Conservation (phyloP, 2,329 filamentous ascomycete species). For the Coniochaeta prunicola region DNA sequence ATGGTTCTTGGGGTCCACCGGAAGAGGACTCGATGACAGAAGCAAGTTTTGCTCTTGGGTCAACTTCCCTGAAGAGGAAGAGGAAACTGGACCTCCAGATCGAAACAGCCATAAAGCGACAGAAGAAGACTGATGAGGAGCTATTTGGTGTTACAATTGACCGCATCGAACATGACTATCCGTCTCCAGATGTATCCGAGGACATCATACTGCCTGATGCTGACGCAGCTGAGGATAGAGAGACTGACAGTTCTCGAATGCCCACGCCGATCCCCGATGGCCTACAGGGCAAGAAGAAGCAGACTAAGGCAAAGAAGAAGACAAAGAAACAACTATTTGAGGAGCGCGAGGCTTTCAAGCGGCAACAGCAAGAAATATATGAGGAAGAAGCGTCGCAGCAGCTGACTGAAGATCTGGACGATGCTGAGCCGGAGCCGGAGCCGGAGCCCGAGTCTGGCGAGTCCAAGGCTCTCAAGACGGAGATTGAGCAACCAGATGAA, state of each 20-base stretch:
- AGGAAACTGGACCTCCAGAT: constrained; percentile 67
- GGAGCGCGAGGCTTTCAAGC: constrained; percentile 55
- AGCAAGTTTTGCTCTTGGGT: constrained; percentile 60
- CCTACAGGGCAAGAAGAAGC: constrained; percentile 49
- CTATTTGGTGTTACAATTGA: constrained; percentile 60
- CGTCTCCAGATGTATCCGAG: constrained; percentile 37
- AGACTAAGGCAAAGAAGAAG: constrained; percentile 56
- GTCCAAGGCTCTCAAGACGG: background rate
- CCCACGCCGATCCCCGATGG: constrained; percentile 36
- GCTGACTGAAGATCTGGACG: constrained; percentile 20
- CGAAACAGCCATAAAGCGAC: constrained; percentile 66
- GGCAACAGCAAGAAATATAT: constrained; percentile 42
- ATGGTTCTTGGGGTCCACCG: constrained; percentile 35
- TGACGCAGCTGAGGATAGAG: constrained; percentile 38
- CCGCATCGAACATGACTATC: constrained; percentile 42
- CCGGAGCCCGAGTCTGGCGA: constrained; percentile 17
- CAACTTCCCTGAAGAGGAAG: constrained; percentile 48
- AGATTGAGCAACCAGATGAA: background rate
- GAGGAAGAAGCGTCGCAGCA: constrained; percentile 35
- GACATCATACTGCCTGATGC: constrained; percentile 42
- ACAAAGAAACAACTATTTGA: constrained; percentile 71
- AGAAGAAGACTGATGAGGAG: constrained; percentile 73
- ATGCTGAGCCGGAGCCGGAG: constrained; percentile 21
- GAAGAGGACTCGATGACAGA: constrained; percentile 67
- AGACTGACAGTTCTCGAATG: constrained; percentile 35